These are phyloP conservation scores for Paspalum notatum DNA, from an alignment of 176 grass and related monocot genomes.

Conservation along the genomic window DNA sequence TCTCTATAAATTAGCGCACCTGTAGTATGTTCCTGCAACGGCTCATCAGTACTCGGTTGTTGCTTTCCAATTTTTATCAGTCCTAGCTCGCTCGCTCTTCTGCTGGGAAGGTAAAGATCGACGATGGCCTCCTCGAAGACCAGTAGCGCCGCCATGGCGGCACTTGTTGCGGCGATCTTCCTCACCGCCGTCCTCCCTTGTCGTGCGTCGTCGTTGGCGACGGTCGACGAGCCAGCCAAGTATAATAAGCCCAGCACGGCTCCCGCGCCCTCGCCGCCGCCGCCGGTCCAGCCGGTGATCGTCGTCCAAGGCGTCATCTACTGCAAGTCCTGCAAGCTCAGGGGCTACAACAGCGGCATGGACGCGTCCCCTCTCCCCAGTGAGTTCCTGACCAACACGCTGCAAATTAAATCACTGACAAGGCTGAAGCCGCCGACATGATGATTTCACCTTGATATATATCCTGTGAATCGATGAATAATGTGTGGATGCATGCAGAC, in stretches of 20 bases:
- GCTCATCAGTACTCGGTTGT: background rate
- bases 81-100: background rate
- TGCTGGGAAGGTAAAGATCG: background rate
- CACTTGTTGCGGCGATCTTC: constrained; percentile 7
- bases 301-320: constrained; percentile 51
- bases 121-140: constrained; percentile 35
- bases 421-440: too few species aligned
- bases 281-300: constrained; percentile 37
- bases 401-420: too few species aligned
- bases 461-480: too few species aligned
- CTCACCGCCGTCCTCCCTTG: background rate
- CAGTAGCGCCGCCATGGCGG: background rate
- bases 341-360: constrained; percentile 44
- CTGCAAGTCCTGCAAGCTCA: constrained; percentile 54
- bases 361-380: constrained; percentile 43
- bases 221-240: constrained; percentile 1
- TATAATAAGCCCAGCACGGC: constrained; percentile 21
- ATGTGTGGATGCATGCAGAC: background rate
- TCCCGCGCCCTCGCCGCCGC: background rate
- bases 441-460: too few species aligned
- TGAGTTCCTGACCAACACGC: background rate
- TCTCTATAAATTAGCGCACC: constrained; percentile 43
- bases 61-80: too few species aligned
- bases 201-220: background rate
- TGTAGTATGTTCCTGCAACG: background rate